Evolutionary conservation across 371 early-diverging fungal species (phyloP), one percentile per base, ranked within the genome.

Genomic region (Mucor plumbeus): DNA sequence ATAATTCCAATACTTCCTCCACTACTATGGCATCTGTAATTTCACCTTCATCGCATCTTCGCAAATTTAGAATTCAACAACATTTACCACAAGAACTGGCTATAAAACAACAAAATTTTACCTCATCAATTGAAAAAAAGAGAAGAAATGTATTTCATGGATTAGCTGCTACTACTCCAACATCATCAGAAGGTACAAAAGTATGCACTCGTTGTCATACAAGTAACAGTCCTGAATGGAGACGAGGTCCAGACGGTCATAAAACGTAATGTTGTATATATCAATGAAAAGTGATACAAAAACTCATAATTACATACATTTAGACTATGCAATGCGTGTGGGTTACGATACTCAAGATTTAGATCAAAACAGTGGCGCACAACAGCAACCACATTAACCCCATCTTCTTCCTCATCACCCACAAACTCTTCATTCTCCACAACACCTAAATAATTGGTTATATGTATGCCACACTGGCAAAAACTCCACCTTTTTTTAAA

Each of bases 251-350:
- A 26, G 87, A 86, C 36, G 92, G 92, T n/a, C 89, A 91, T 73
- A 92, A 92, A 70, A 90, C 90, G 87, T 88, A 83, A 77, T 15
- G 56, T 19, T 44, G 44, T 4, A 44, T 44, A n/a, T 5, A 43
- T 3, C 26, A 26, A 26, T 26, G 26, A 26, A 26, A 26, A 26
- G n/a, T 26, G 13, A 14, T 43, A n/a, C 17, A 4, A 44, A 44
- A n/a, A 44, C n/a, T 44, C 7, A 44, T 17, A 44, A 3, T 3
- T 44, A n/a, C n/a, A 43, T 43, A 17, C n/a, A 4, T 44, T 31
- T 76, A 89, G 90, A 48, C 71, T 92, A 8, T 92, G 92, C 68
- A 92, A 92, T 71, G 92, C 92, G 14, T 92, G 92, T 72, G 92
- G 92, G 7, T 70, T 92, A 43, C 78, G 92, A 47, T 91, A 91